phyloP scores from a whole-genome alignment of 2,329 filamentous ascomycete genomes.

The Diaporthe humulicola region DNA sequence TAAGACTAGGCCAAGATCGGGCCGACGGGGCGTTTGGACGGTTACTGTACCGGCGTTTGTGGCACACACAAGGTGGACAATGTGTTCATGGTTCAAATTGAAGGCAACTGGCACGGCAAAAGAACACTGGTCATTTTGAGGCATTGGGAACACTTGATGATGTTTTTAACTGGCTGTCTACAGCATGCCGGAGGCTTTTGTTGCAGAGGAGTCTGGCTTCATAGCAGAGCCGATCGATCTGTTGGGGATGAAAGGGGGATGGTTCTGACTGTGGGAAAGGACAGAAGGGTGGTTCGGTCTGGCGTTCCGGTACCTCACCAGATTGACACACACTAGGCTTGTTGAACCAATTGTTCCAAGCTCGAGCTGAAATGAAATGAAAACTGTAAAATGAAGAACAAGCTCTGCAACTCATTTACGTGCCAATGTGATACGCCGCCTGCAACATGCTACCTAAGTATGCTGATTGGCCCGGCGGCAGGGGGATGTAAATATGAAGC shows the following conservation, averaged over 20 bases:
- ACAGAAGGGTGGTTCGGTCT: constrained; percentile 3
- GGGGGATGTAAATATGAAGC: neutral
- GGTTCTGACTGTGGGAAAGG: neutral
- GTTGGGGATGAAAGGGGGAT: no score
- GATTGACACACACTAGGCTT: constrained; percentile 22
- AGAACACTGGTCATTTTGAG: neutral
- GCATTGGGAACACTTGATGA: neutral
- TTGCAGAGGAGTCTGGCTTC: neutral
- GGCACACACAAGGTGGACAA: neutral
- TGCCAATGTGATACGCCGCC: neutral
- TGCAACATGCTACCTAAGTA: neutral
- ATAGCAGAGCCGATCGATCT: neutral
- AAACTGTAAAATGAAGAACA: constrained; percentile 6
- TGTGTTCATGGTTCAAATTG: constrained; percentile 10
- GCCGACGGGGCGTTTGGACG: constrained; percentile 16
- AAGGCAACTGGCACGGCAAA: neutral
- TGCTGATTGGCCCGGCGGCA: constrained; percentile 3
- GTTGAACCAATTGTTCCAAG: constrained; percentile 29
- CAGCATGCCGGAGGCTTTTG: neutral
- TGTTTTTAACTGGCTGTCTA: neutral
- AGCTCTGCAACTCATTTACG: neutral
- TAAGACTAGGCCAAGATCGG: neutral
- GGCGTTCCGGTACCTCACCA: constrained; percentile 17
- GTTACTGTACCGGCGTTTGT: constrained; percentile 15
- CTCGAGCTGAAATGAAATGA: constrained; percentile 5